phyloP scores from a whole-genome alignment of 768 basidiomycete species.

The Cystofilobasidium ferigula region DNA sequence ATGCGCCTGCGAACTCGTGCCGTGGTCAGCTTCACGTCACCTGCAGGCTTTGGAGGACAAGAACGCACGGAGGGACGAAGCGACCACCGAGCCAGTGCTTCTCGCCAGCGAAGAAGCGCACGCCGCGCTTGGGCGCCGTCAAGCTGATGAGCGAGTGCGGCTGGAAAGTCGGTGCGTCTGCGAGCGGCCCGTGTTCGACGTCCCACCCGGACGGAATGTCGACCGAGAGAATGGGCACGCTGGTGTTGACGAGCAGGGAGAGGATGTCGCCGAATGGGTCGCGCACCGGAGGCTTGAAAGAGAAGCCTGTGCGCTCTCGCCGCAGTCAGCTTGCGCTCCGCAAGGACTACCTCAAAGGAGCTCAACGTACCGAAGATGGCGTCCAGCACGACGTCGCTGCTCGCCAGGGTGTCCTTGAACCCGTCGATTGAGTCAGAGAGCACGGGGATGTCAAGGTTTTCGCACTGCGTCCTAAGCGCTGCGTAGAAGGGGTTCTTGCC shows the following conservation, averaged over 20 bases:
- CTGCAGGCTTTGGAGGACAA: background rate
- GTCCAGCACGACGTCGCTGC: constrained; percentile 70
- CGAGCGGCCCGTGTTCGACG: constrained; percentile 57
- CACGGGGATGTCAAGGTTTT: constrained; percentile 73
- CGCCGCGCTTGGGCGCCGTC: constrained; percentile 89
- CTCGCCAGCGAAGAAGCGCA: constrained; percentile 55
- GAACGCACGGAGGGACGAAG: constrained; percentile 71
- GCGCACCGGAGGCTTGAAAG: constrained; percentile 82
- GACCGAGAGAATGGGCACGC: constrained; percentile 77
- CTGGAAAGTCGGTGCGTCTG: constrained; percentile 41
- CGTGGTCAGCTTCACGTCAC: too few relatives aligned
- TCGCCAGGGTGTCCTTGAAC: constrained; percentile 28
- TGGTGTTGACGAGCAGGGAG: constrained; percentile 50
- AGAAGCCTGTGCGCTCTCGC: too few relatives aligned
- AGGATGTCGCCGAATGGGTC: constrained; percentile 74
- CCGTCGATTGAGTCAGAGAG: constrained; percentile 46
- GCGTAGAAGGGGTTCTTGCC: constrained; percentile 33
- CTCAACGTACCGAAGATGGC: constrained; percentile 55
- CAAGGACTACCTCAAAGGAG: background rate
- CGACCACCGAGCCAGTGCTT: constrained; percentile 87
- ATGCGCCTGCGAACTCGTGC: too few relatives aligned
- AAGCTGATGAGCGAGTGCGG: constrained; percentile 77
- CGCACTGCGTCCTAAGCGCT: constrained; percentile 75
- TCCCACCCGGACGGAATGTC: constrained; percentile 98
- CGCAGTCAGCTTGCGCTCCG: too few relatives aligned